Evolutionary conservation across 129 eudicot species (phyloP).

Genomic region (Pulicaria dysenterica): DNA sequence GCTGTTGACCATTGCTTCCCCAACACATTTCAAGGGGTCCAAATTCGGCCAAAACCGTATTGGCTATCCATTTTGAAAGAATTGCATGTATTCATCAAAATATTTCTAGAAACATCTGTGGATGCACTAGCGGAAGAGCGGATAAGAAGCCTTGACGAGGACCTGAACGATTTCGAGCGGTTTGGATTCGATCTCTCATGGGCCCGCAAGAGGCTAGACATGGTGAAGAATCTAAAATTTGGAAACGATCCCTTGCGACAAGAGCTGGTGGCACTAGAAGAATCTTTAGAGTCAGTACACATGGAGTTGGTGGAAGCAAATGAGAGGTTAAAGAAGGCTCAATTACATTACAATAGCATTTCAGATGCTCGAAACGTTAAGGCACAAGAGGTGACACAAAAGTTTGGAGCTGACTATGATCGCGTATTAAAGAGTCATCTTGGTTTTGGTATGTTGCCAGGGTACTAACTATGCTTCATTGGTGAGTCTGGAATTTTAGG

Average conservation of each 20-base stretch:
- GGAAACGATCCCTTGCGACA: conserved; percentile 21
- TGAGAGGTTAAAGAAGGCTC: conserved; percentile 19
- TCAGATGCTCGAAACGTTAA: conserved; percentile 14
- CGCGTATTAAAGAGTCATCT: conserved; percentile 21
- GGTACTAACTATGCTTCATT: too few species aligned
- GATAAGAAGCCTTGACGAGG: conserved; percentile 5
- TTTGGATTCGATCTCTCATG: conserved; percentile 27
- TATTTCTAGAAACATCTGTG: conserved; percentile 17
- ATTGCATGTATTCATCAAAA: conserved; percentile 18
- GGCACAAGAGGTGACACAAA: background rate
- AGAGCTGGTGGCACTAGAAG: conserved; percentile 7
- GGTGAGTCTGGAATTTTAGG: too few species aligned
- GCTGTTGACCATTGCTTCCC: conserved; percentile 20
- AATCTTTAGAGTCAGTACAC: conserved; percentile 4
- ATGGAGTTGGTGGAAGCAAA: conserved; percentile 9
- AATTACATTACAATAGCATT: background rate
- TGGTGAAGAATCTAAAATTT: conserved; percentile 20
- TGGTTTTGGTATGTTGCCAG: conserved; percentile 17
- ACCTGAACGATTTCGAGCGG: conserved; percentile 18
- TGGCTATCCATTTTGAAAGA: conserved; percentile 23
- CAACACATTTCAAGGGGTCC: conserved; percentile 18
- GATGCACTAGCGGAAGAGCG: conserved; percentile 7
- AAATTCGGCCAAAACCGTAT: conserved; percentile 14
- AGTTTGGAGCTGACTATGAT: conserved; percentile 23
- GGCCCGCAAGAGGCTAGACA: conserved; percentile 26